Evolutionary conservation across 2,329 filamentous ascomycete species (phyloP).

Genomic region (Byssochlamys sp.): DNA sequence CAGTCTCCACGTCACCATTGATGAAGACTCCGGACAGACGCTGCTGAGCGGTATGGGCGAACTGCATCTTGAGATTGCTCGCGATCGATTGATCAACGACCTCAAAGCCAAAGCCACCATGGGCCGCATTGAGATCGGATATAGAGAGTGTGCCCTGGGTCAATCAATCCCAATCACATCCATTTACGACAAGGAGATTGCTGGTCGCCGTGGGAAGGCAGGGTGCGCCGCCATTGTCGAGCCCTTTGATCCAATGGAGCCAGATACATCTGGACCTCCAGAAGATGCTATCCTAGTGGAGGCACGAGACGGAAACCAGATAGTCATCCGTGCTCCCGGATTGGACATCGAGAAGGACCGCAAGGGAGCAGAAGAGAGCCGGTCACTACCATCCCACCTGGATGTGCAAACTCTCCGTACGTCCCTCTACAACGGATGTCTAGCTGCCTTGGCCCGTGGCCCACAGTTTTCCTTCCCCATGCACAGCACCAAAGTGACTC

Average conservation of each 20-base stretch:
- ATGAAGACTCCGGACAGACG: conserved; percentile 86
- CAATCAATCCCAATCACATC: conserved; percentile 49
- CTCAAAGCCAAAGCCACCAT: conserved; percentile 78
- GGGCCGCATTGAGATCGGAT: conserved; percentile 88
- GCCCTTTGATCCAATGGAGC: conserved; percentile 40
- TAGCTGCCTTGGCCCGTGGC: conserved; percentile 74
- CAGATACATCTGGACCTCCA: conserved; percentile 9
- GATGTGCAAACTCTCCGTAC: conserved; percentile 40
- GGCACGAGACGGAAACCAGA: conserved; percentile 60
- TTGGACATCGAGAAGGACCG: conserved; percentile 31
- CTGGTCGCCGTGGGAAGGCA: conserved; percentile 68
- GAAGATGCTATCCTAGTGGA: conserved; percentile 30
- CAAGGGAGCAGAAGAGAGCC: conserved; percentile 31
- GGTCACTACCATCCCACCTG: conserved; percentile 48
- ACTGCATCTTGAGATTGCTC: conserved; percentile 84
- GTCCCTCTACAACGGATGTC: conserved; percentile 65
- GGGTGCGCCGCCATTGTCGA: conserved; percentile 61
- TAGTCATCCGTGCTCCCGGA: conserved; percentile 47
- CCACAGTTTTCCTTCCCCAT: conserved; percentile 72
- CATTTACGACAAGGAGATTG: conserved; percentile 68
- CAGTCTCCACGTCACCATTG: conserved; percentile 71
- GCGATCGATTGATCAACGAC: conserved; percentile 77
- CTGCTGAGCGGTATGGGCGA: conserved; percentile 93
- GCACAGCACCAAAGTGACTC: conserved; percentile 61
- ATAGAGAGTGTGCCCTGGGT: conserved; percentile 68